Base-by-base conservation (phyloP, 345 rosid genomes). In the Corchorus capsularis region DNA sequence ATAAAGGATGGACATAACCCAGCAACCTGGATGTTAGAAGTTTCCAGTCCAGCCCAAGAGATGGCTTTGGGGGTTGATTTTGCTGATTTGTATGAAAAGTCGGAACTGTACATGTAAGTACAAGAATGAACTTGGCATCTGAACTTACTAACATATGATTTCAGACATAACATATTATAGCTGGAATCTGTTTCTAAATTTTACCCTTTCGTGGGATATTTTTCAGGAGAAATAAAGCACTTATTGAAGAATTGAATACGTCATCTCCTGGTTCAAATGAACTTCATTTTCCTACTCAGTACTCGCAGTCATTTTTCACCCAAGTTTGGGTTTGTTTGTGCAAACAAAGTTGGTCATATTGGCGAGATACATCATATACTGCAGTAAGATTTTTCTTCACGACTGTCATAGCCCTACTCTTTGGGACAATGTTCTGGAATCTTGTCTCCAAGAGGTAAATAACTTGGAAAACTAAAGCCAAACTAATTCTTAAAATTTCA, bases 11-110 rank as follows among this genome's bases (percentile, higher is more conserved):
- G 94, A 1, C 87, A 89, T 75, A 93, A 93, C 74, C 98, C 98
- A 12, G 94, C 98, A 75, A 90, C 94, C n/a, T 91, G 98, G 98
- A 93, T 93, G 94, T 75, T 93, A 60, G 96, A 93, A 83, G 85
- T 86, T 47, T 84, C 94, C 16, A 62, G 69, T 62, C 35, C 83
- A 8, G 83, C 89, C 1, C 94, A 93, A 72, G 98, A 93, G 80
- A 47, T 81, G 12, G 85, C 90, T 71, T 55, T 87, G 79, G 89
- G 84, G 55, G 79, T 93, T 5, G 93, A 93, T 83, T 93, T 93
- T 80, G 80, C 91, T 17, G 82, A 79, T 73, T 41, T 85, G 16
- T 87, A 88, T 91, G 88, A 79, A 54, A 81, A 80, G 53, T 89
- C 98, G 67, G 89, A 89, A 2, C 81, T 89, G 20, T 81, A 84